Evolutionary conservation across 805 yeast species (phyloP).

Genomic region (Komagataella ulmi): DNA sequence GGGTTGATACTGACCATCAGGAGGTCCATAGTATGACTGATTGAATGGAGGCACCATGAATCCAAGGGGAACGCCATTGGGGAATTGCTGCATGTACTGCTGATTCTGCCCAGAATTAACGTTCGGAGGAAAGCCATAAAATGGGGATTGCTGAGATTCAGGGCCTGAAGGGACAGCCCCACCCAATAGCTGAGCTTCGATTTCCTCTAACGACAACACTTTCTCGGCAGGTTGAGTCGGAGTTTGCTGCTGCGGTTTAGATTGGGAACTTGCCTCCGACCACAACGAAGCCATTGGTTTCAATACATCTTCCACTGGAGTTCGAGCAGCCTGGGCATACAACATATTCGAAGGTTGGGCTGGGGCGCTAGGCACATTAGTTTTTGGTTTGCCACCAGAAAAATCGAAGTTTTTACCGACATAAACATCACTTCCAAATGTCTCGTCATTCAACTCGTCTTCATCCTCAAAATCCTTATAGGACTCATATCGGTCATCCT

Average conservation of each 20-base stretch:
- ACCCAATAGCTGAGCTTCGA: conserved; percentile 64
- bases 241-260: conserved; percentile 7
- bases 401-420: conserved; percentile 58
- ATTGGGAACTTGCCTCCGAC: conserved; percentile 23
- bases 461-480: conserved; percentile 64
- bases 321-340: conserved; percentile 26
- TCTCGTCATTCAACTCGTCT: conserved; percentile 71
- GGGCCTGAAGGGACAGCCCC: conserved; percentile 18
- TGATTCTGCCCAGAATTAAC: conserved; percentile 3
- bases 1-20: background rate
- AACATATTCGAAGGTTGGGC: conserved; percentile 18
- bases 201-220: conserved; percentile 65
- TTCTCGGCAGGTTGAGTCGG: conserved; percentile 15
- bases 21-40: background rate
- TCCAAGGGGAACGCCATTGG: conserved; percentile 1
- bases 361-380: background rate
- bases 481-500: conserved; percentile 6
- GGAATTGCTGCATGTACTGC: conserved; percentile 3
- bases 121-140: conserved; percentile 7
- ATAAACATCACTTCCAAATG: conserved; percentile 49
- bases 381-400: conserved; percentile 22
- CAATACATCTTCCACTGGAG: conserved; percentile 25
- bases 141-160: conserved; percentile 12
- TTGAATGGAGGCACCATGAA: background rate
- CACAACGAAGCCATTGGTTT: conserved; percentile 66